Conservation (phyloP, 1,284 basidiomycete species). For the Moesziomyces sp. region DNA sequence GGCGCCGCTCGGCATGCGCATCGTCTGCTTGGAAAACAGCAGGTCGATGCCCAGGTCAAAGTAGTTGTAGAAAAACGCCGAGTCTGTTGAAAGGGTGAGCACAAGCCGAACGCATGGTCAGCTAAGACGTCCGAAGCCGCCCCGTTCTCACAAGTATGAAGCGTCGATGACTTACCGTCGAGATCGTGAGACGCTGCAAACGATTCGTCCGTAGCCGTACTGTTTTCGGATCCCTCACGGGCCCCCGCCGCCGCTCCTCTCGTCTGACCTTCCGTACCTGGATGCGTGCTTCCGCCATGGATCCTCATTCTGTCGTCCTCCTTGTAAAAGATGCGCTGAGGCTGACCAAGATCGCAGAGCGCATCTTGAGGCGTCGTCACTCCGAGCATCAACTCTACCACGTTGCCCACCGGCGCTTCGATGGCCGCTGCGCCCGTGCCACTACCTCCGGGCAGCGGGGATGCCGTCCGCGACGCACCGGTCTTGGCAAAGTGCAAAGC, state of each 20-base stretch:
- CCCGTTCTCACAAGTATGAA: too few relatives aligned
- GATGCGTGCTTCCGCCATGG: slow-evolving; percentile 11
- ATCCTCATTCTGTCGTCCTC: slow-evolving; percentile 51
- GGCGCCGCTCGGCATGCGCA: slow-evolving; percentile 21
- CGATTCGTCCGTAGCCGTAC: slow-evolving; percentile 20
- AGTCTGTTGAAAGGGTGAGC: slow-evolving; percentile 1
- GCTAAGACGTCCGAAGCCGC: too few relatives aligned
- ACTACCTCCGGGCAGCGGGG: slow-evolving; percentile 7
- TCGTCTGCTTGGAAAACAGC: slow-evolving; percentile 31
- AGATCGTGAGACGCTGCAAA: slow-evolving; percentile 6
- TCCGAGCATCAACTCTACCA: slow-evolving; percentile 35
- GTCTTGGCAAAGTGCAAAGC: slow-evolving; percentile 27
- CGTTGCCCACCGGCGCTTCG: background rate
- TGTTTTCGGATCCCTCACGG: slow-evolving; percentile 10
- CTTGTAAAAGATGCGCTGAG: slow-evolving; percentile 50
- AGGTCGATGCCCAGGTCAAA: slow-evolving; percentile 53
- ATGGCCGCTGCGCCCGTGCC: slow-evolving; percentile 2
- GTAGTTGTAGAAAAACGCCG: slow-evolving; percentile 54
- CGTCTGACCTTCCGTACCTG: background rate
- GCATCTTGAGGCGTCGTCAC: slow-evolving; percentile 48
- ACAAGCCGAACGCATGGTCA: too few relatives aligned
- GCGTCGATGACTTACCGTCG: slow-evolving; percentile 5
- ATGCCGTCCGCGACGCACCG: slow-evolving; percentile 7
- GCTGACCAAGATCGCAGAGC: slow-evolving; percentile 36
- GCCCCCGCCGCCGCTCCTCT: slow-evolving; percentile 3